phyloP scores from a whole-genome alignment of 495 filamentous ascomycete species.

The Tuber umbilicatum region DNA sequence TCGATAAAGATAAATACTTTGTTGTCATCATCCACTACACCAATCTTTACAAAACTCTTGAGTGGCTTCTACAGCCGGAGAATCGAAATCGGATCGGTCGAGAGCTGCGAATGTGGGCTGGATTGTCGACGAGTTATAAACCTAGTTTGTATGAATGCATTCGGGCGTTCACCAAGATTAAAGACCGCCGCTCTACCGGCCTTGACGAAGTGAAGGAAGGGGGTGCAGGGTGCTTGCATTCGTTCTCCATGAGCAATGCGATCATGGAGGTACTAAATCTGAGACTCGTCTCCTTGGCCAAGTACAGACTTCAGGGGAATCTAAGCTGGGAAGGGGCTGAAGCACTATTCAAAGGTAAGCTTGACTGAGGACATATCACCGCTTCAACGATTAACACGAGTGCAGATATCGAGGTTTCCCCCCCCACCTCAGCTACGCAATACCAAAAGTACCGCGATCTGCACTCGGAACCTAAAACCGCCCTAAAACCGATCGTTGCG shows the following conservation, averaged over 20 bases:
- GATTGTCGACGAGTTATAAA: slow-evolving; percentile 53
- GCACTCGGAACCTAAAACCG: slow-evolving; percentile 14
- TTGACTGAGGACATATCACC: not conserved
- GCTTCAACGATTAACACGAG: not conserved
- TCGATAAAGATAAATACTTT: slow-evolving; percentile 62
- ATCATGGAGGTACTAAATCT: slow-evolving; percentile 64
- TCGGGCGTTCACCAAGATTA: slow-evolving; percentile 48
- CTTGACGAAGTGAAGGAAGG: slow-evolving; percentile 7
- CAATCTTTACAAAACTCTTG: slow-evolving; percentile 52
- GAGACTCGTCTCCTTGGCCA: slow-evolving; percentile 58
- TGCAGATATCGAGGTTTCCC: not conserved
- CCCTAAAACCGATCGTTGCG: slow-evolving; percentile 44
- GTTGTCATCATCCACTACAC: slow-evolving; percentile 68
- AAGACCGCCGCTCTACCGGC: not conserved
- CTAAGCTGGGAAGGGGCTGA: slow-evolving; percentile 70
- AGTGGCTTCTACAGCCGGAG: slow-evolving; percentile 45
- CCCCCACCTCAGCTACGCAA: not conserved
- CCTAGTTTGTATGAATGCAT: slow-evolving; percentile 50
- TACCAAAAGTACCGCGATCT: not conserved
- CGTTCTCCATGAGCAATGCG: slow-evolving; percentile 65
- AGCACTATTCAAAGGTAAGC: slow-evolving; percentile 45
- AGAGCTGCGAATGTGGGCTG: slow-evolving; percentile 46
- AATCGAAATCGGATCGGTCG: slow-evolving; percentile 35
- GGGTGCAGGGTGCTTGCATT: slow-evolving; percentile 40
- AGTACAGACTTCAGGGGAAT: slow-evolving; percentile 50